phyloP scores from a whole-genome alignment of 1,139 yeast species.

The Saccharomycopsis phalli region DNA sequence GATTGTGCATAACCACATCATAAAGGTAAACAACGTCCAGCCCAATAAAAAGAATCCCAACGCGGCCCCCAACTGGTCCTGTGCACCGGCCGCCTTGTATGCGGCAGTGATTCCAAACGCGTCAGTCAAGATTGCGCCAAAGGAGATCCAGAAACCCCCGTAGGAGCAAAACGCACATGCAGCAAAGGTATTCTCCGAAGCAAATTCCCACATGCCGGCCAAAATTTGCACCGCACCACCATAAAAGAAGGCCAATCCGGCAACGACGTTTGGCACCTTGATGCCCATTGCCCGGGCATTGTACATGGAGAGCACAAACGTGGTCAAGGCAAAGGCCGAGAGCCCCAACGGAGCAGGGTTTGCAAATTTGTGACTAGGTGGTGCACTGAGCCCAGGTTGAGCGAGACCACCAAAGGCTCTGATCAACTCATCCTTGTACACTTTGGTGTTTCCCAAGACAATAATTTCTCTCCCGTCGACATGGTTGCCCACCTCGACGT shows the following conservation, averaged over 20 bases:
- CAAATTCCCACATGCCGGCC: slow-evolving; percentile 49
- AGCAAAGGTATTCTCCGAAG: slow-evolving; percentile 66
- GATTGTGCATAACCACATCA: slow-evolving; percentile 49
- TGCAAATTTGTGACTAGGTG: slow-evolving; percentile 30
- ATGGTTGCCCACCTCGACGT: slow-evolving; percentile 4
- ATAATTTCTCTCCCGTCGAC: slow-evolving; percentile 19
- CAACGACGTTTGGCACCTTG: slow-evolving; percentile 28
- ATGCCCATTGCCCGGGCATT: slow-evolving; percentile 28
- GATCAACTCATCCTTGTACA: slow-evolving; percentile 45
- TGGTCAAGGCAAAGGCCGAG: slow-evolving; percentile 37
- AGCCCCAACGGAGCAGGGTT: slow-evolving; percentile 45
- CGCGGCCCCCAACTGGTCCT: slow-evolving; percentile 34
- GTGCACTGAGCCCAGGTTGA: slow-evolving; percentile 50
- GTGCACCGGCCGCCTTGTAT: slow-evolving; percentile 29
- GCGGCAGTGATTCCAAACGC: slow-evolving; percentile 56
- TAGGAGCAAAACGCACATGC: slow-evolving; percentile 60
- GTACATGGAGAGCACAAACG: slow-evolving; percentile 37
- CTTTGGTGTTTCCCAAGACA: slow-evolving; percentile 52
- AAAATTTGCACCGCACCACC: slow-evolving; percentile 36
- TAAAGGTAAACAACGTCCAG: slow-evolving; percentile 62
- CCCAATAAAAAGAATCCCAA: slow-evolving; percentile 55
- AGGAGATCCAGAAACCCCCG: slow-evolving; percentile 69
- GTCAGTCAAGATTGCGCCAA: slow-evolving; percentile 50
- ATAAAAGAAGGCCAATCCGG: slow-evolving; percentile 32
- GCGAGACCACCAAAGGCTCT: slow-evolving; percentile 55